phyloP scores from a whole-genome alignment of 345 rosid genomes.

The Salix arbutifolia region DNA sequence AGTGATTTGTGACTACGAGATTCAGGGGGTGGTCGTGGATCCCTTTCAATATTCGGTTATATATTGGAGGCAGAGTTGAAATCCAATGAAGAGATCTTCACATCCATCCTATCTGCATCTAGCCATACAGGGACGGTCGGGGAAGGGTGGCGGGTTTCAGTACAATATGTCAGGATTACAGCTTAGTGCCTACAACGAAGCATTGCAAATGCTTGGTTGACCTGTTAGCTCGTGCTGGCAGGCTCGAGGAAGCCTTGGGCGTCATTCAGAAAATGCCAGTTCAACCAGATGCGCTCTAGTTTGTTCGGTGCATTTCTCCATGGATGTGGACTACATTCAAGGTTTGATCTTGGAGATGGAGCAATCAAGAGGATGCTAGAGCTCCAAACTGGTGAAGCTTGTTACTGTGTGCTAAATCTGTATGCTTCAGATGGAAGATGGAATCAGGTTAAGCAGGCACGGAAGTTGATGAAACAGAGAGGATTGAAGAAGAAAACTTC shows the following conservation, averaged over 20 bases:
- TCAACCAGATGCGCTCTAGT: constrained; percentile 43
- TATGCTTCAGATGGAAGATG: constrained; percentile 86
- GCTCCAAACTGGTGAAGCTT: constrained; percentile 60
- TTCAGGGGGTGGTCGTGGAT: constrained; percentile 18
- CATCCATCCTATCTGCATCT: constrained; percentile 25
- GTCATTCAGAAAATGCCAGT: constrained; percentile 66
- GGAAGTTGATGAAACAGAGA: constrained; percentile 67
- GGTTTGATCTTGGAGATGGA: constrained; percentile 75
- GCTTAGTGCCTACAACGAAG: constrained; percentile 60
- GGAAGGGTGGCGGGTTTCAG: constrained; percentile 68
- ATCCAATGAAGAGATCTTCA: constrained; percentile 28
- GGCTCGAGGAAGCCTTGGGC: constrained; percentile 73
- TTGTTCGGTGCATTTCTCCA: constrained; percentile 79
- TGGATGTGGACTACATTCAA: constrained; percentile 78
- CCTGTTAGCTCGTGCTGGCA: constrained; percentile 82
- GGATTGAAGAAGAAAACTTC: constrained; percentile 53
- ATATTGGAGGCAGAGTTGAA: constrained; percentile 22
- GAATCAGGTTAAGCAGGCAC: constrained; percentile 58
- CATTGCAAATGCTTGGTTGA: constrained; percentile 81
- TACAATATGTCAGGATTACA: constrained; percentile 58
- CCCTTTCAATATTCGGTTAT: constrained; percentile 20
- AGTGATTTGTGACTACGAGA: constrained; percentile 29
- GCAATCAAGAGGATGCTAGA: constrained; percentile 62
- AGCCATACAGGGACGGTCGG: constrained; percentile 68
- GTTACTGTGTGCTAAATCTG: constrained; percentile 72